Evolutionary conservation across 2,329 filamentous ascomycete species (phyloP), one percentile per base, ranked within the genome.

Genomic region (Aspergillus pseudotamarii): DNA sequence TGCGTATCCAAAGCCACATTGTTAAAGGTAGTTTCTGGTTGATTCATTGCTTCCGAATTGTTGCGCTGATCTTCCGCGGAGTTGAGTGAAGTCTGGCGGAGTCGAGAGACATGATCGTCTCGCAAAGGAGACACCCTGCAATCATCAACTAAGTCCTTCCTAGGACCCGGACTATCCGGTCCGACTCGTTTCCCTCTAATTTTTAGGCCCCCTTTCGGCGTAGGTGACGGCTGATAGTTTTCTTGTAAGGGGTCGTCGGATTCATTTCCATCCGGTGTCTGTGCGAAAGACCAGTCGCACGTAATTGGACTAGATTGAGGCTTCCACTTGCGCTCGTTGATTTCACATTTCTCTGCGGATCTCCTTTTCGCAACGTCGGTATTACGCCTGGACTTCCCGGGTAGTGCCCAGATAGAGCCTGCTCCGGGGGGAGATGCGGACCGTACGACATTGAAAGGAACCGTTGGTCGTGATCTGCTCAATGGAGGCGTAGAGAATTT

Each of bases 241-340:
- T 79, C 75, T 61, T 79, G 77, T 58, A 80, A 69, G 51, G 79
- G 79, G 63, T 80, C 79, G 65, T 80, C 79, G n/a, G 79, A 80
- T 64, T 80, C 78, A 59, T 71, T 75, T 57, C 69, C 72, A 50
- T 76, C 75, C n/a, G 70, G 66, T 12, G 69, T 63, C 45, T 71
- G 64, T 45, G 76, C 74, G 61, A 79, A 79, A 50, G 72, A 77
- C 76, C 76, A 79, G 67, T 78, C 76, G 60, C 66, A 71, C 46
- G 69, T 62, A 48, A 70, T 69, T 34, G 74, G 69, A 56, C 72
- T 77, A 12, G 70, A 73, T 60, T 71, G 70, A 38, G 67, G 61
- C 43, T 73, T 75, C 30, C 64, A 66, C 34, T 71, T 74, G 63
- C 38, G 60, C 57, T 58, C 69, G 57, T 32, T 57, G 62, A 58